Evolutionary conservation across 352 stramenopile species (phyloP), one percentile per base, ranked within the genome.

Genomic region (Phytophthora sansomeana): DNA sequence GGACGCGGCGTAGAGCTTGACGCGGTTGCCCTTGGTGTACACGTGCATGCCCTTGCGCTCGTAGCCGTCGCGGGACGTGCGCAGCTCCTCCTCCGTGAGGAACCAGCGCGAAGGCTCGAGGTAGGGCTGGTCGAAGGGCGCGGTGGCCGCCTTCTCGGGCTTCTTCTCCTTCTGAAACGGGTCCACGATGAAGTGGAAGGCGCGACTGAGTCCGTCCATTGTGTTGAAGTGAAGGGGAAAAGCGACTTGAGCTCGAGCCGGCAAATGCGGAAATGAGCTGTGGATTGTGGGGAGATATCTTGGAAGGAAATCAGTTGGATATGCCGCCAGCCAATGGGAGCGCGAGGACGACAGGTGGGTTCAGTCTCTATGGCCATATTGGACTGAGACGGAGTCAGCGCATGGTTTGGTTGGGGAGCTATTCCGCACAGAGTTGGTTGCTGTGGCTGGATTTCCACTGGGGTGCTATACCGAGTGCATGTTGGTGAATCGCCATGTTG

Each of bases 31-130:
- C 5, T 56, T 67, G 0, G 85, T 75, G 53, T 70, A 87, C 14
- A 85, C 52, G 2, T 75, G 59, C 16, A 93, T 66, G 35, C 76
- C 73, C 1, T 74, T 44, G 11, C 85, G 75, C 14, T 67, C 35
- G 44, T 81, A 63, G 39, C 81, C 85, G 11, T 72, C 68, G 26
- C 85, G 81, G 5, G 80, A 75, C 0, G 29, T 68, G n/a, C 64
- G 69, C 65, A 93, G 83, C 60, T 93, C 85, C 7, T 75, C 69
- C 4, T 79, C 66, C 0, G 75, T 87, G 0, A 93, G 63, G 58
- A 93, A 91, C 85, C 85, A 93, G 8, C 74, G 67, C 9, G 58
- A 49, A 1, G 83, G 70, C 38, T 83, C 75, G 11, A 92, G 75
- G 44, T 75, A 69, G 5, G 81, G 81, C 51, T 90, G 83, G 36